Evolutionary conservation across 169 alveolate genomes (phyloP), one percentile per base, ranked within the genome.

Genomic region (Miamiensis avidus): DNA sequence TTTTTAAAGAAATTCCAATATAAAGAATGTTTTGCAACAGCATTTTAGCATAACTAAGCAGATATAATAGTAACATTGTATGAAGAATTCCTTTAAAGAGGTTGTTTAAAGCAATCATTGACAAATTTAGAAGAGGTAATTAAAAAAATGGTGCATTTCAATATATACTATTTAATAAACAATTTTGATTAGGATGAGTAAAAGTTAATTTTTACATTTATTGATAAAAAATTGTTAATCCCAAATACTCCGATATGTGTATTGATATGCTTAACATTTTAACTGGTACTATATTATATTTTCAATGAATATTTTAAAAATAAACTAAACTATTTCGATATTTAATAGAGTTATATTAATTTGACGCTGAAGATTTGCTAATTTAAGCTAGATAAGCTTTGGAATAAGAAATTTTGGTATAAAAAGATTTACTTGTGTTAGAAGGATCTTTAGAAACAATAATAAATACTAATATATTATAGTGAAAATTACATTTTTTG

Each of bases 31-130:
- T 29, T 79, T 69, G 26, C 64, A 72, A 65, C 34, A 1, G 84
- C 84, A 34, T 49, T 79, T 34, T 34, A 79, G 27, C 4, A n/a
- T 28, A 65, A 72, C 29, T 79, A 79, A 79, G 65, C 34, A 29
- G 84, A 79, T 65, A 74, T 79, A 16, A 74, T 79, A 28, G 65
- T 64, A 29, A 74, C 65, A 15, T 64, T 79, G n/a, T 79, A 79
- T 79, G 84, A 79, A 79, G 84, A 79, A 79, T 79, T 79, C 29
- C n/a, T 79, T n/a, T 32, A 79, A 79, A 79, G 84, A 29, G 84
- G 84, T 28, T 69, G 65, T 34, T 29, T 79, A 28, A 49, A 29
- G 0, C 34, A 79, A 49, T 69, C 84, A 20, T 64, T 79, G 27
- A 79, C 34, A 64, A 79, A 79, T 65, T 31, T 79, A 29, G 84